Evolutionary conservation across 2,329 filamentous ascomycete genomes (phyloP), one percentile per base, ranked within the genome.

Genomic region (Diaporthe sp.): DNA sequence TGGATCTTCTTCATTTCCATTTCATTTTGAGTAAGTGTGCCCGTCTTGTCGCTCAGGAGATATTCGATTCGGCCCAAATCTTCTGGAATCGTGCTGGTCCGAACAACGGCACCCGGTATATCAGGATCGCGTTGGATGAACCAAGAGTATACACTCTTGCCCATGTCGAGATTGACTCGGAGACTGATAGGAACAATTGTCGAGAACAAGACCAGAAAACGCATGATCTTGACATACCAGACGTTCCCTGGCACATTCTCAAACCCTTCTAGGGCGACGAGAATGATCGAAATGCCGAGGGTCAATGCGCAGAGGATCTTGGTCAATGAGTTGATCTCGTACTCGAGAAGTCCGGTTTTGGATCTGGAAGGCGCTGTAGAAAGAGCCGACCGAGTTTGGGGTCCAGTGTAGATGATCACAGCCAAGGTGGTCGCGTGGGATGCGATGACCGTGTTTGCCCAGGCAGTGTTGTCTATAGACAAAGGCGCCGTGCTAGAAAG

Each of bases 1-100:
- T 99, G 97, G 8, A 99, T 96, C 85, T 99, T 99, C 82, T 97
- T 98, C 89, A 99, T 93, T 81, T 98, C 96, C 96, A 98, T 98
- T 81, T 98, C 95, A 81, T 99, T 99, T 79, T 98, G 95, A 0
- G 97, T 99, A 76, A 99, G 85, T 2, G 97, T 99, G n/a, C 97
- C 97, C 0, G 97, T 99, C 85, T 99, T 99, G 84, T 99, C 97
- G 77, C 95, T 98, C 42, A 99, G 88, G 3, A 99, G 88, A 82
- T 99, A 99, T 83, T 99, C 97, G 59, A 99, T 98, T 34, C 97
- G 91, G 10, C 97, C 97, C 3, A 99, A 87, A 80, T 99, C 97
- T 83, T 99, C 97, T 0, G 97, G 97, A 61, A 99, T 99, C 0
- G 97, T 99, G 82, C 96, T 98, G 1, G 97, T 99, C 75, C 97